Evolutionary conservation across 495 filamentous ascomycete genomes (phyloP).

Genomic region (Trichodelitschia bisporula): DNA sequence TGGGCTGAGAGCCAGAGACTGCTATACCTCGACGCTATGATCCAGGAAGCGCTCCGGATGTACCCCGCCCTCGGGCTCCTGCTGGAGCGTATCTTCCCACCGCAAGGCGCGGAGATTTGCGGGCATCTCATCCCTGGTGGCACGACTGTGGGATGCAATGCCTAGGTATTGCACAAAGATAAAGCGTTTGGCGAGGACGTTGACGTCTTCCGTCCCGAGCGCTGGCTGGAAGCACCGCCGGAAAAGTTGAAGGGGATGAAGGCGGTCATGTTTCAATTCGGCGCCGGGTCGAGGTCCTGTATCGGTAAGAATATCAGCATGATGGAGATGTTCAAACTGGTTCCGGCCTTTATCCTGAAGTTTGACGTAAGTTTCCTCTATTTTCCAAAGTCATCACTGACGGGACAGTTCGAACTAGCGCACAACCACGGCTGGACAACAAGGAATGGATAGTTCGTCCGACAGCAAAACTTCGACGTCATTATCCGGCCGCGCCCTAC

Average conservation of each 20-base stretch:
- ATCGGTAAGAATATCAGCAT: conserved; percentile 50
- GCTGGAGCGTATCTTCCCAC: conserved; percentile 39
- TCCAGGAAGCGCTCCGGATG: conserved; percentile 44
- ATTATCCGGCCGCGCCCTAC: too few species aligned
- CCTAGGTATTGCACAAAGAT: conserved; percentile 28
- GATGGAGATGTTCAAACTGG: conserved; percentile 59
- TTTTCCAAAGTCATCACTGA: background rate
- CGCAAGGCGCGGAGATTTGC: conserved; percentile 24
- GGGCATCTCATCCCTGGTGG: conserved; percentile 28
- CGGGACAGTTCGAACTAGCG: too few species aligned
- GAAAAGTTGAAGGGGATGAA: conserved; percentile 21
- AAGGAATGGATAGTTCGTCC: too few species aligned
- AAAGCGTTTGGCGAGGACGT: conserved; percentile 29
- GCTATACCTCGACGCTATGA: conserved; percentile 37
- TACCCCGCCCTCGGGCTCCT: conserved; percentile 36
- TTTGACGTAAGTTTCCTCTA: conserved; percentile 27
- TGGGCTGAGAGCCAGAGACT: conserved; percentile 23
- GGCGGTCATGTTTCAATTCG: conserved; percentile 27
- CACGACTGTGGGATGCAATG: conserved; percentile 33
- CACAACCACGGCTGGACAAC: too few species aligned
- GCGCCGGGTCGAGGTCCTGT: conserved; percentile 38
- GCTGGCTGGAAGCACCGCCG: conserved; percentile 26
- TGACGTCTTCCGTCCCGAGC: conserved; percentile 25
- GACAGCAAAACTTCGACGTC: too few species aligned
- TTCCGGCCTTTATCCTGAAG: conserved; percentile 42